Base-by-base conservation (phyloP, 2,329 filamentous ascomycete genomes). In the Calonectria hongkongensis region DNA sequence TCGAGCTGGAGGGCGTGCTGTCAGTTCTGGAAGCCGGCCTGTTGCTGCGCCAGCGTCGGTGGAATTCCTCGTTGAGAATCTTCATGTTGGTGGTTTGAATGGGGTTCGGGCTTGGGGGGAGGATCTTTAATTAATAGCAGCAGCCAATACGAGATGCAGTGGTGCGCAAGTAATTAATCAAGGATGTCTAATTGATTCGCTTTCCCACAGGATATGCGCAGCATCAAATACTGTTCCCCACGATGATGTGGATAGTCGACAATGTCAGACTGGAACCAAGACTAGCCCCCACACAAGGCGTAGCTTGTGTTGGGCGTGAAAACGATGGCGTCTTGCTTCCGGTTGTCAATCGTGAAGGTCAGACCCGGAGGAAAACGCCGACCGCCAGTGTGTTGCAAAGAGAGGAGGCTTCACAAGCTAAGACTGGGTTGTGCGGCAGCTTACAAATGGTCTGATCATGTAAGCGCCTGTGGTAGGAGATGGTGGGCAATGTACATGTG, bases 41-140 rank as follows among this genome's bases (percentile, higher is more conserved):
- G 54, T 28, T 41, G 54, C 15, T 62, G 54, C 66, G 66, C 66
- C 66, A 68, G 45, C 54, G 66, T 62, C 66, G 66, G 27, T 68
- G 54, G 16, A 50, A 60, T 30, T 62, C 54, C 16, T 68, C 66
- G 33, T 68, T 47, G 54, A 68, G 54, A 51, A 62, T 47, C 54
- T 68, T 68, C 66, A 68, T 68, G 21, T 39, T 30, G 66, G 41
- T 28, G 45, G 58, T 16, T 63, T 47, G 16, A n/a, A 12, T 0
- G 41, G 21, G 13, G 4, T 25, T 41, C 12, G 36, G n/a, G 13
- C 25, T 41, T 21, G 21, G 21, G 21, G 39, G n/a, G 54, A 33
- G 21, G 33, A 41, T 18, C 2, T 41, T 41, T 21, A 60, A 41
- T 60, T 41, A 60, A 60, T 60, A 41, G 33, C 16, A 10, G 12